Percentiles rank a stretch among this genome's conserved stretches.
Evolutionary conservation across 2,329 filamentous ascomycete genomes (phyloP).

Genomic region (Ceratocystis ficicola): DNA sequence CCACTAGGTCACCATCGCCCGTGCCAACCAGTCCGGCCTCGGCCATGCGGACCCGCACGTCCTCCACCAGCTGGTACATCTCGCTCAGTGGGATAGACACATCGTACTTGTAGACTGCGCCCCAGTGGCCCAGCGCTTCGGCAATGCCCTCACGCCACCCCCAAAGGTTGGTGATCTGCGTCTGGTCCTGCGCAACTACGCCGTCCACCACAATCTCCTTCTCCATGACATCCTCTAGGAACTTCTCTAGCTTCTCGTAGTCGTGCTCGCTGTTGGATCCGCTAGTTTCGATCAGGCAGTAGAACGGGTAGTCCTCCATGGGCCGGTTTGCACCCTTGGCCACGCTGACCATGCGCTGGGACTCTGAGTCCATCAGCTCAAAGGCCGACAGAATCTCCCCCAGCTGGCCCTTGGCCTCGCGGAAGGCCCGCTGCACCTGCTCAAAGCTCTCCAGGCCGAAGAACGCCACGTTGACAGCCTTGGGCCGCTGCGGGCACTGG

Average conservation of each 20-base stretch:
- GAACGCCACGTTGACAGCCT: constrained; percentile 87
- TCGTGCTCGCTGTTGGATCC: constrained; percentile 92
- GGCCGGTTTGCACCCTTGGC: constrained; percentile 69
- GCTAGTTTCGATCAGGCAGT: constrained; percentile 92
- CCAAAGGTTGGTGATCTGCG: constrained; percentile 78
- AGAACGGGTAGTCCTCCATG: constrained; percentile 82
- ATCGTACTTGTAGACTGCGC: constrained; percentile 97
- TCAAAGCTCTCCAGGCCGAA: constrained; percentile 86
- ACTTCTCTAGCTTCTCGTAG: constrained; percentile 75
- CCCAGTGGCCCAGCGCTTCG: constrained; percentile 77
- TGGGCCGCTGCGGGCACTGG: constrained; percentile 73
- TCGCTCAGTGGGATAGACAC: constrained; percentile 82
- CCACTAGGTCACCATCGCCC: constrained; percentile 46
- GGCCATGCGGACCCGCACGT: constrained; percentile 60
- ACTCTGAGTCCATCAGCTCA: constrained; percentile 85
- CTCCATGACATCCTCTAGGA: constrained; percentile 84
- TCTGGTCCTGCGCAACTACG: constrained; percentile 85
- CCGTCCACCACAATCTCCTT: constrained; percentile 79
- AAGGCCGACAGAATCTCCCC: constrained; percentile 95
- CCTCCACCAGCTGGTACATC: constrained; percentile 81
- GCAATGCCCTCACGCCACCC: constrained; percentile 86
- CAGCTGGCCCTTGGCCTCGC: constrained; percentile 77
- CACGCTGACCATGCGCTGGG: constrained; percentile 62
- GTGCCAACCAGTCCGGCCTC: constrained; percentile 67
- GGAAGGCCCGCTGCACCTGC: constrained; percentile 73